A percentile compares a stretch with the other conserved stretches of the same genome.
phyloP scores from a whole-genome alignment of 1,284 basidiomycete genomes.

The Ganoderma multipileum region DNA sequence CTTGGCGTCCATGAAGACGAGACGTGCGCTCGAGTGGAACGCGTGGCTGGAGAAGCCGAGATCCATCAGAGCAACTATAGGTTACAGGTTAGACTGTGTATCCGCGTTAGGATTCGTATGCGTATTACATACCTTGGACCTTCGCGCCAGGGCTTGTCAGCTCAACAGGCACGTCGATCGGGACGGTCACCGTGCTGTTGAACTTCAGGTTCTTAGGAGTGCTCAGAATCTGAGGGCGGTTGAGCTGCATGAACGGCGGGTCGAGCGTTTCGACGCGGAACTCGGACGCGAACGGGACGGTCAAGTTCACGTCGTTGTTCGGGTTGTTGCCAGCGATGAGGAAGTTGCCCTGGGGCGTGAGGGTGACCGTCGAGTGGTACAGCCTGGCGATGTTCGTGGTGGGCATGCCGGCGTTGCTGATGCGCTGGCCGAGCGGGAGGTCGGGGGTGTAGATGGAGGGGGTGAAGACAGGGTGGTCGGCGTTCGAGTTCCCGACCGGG shows the following conservation, averaged over 20 bases:
- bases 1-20: conserved; percentile 52
- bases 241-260: conserved; percentile 55
- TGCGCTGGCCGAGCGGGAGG: conserved; percentile 61
- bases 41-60: conserved; percentile 57
- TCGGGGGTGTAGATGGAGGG: conserved; percentile 70
- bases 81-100: background rate
- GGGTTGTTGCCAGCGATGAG: conserved; percentile 85
- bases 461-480: conserved; percentile 57
- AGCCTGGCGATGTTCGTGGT: conserved; percentile 70
- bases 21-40: conserved; percentile 51
- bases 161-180: conserved; percentile 41
- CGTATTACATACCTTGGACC: conserved; percentile 42
- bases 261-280: conserved; percentile 86
- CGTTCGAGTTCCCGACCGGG: conserved; percentile 59
- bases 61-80: conserved; percentile 51
- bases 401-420: conserved; percentile 65
- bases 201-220: conserved; percentile 49
- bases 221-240: conserved; percentile 45
- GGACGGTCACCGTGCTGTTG: conserved; percentile 46
- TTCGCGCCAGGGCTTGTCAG: conserved; percentile 35
- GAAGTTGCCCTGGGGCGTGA: conserved; percentile 76
- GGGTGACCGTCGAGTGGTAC: conserved; percentile 81
- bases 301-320: conserved; percentile 67
- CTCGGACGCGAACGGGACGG: conserved; percentile 74
- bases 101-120: no score